Conservation (phyloP, 1,284 basidiomycete genomes). For the Leccinum fallax region DNA sequence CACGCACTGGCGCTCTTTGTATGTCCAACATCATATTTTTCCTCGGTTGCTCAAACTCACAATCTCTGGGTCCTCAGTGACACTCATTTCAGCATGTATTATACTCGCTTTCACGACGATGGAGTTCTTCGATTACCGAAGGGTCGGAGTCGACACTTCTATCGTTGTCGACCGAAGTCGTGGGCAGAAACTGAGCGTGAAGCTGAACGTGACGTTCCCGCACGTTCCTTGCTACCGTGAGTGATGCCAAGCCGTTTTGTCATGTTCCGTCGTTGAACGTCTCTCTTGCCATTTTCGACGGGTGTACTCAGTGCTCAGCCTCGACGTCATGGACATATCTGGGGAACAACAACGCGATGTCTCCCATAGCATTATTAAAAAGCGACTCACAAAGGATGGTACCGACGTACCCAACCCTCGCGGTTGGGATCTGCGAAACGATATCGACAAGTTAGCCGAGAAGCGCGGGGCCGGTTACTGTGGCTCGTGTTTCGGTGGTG, state of each 20-base stretch:
- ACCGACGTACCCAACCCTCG: constrained; percentile 57
- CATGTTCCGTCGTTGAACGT: constrained; percentile 2
- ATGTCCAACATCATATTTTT: constrained; percentile 36
- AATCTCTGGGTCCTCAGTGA: constrained; percentile 60
- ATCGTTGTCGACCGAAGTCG: constrained; percentile 92
- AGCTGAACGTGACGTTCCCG: constrained; percentile 94
- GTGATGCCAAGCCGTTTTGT: constrained; percentile 36
- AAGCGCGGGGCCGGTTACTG: constrained; percentile 73
- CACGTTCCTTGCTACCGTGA: constrained; percentile 95
- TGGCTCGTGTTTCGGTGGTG: constrained; percentile 97
- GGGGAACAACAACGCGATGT: constrained; percentile 93
- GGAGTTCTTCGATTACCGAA: constrained; percentile 95
- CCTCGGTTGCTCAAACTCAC: constrained; percentile 1
- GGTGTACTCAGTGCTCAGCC: constrained; percentile 72
- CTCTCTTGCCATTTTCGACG: neutral
- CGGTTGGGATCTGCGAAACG: constrained; percentile 75
- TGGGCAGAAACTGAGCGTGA: constrained; percentile 92
- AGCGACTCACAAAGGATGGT: constrained; percentile 71
- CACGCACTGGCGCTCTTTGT: constrained; percentile 90
- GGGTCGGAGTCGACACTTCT: constrained; percentile 84
- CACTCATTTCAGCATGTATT: constrained; percentile 88
- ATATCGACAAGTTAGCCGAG: constrained; percentile 78
- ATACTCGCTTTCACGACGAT: constrained; percentile 90
- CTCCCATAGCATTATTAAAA: constrained; percentile 88
- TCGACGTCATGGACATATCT: constrained; percentile 98